Base-by-base conservation (phyloP, 164 flowering plant species). In the Macadamia tetraphylla region DNA sequence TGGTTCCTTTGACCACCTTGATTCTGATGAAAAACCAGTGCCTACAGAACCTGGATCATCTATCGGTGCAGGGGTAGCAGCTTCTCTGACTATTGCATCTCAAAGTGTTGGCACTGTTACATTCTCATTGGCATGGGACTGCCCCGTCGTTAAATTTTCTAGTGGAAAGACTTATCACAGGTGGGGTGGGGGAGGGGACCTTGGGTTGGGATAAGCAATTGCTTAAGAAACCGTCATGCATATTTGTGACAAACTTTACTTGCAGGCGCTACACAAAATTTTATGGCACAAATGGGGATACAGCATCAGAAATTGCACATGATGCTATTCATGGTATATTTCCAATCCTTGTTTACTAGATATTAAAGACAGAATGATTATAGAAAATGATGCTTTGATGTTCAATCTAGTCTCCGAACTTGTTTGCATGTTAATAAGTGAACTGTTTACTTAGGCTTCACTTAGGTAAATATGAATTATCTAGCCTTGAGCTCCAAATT, bases 181-280 rank as follows among this genome's bases (percentile, higher is more conserved):
- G 98, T 87, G 17, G 17, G 71, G 63, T 9, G 64, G 97, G 98
- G 86, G 17, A 14, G 71, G 63, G 12, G 64, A 9, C 29, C 29
- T 51, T 23, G 49, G 1, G 4, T 14, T 70, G 29, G 46, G 58
- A 6, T n/a, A 57, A 49, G 40, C 31, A 60, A 44, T 9, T 62
- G 29, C 48, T 18, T 13, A 44, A 5, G 60, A 6, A 62, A 62
- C 55, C 8, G 15, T 30, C 58, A 58, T 58, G 7, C 23, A 32
- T 31, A 43, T 15, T 52, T 69, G 60, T 76, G 56, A 75, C 11
- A 56, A 62, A 29, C 11, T 65, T 64, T 52, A 31, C 32, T 35
- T 3, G 44, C 88, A 94, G 98, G 92, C 91, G 97, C 15, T 94
- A 94, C 75, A 88, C 97, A 46, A 88, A 85, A 80, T 94, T 94